Evolutionary conservation across 73 alveolate species (phyloP), one percentile per base, ranked within the genome.

Genomic region (Paramecium tetraurelia): DNA sequence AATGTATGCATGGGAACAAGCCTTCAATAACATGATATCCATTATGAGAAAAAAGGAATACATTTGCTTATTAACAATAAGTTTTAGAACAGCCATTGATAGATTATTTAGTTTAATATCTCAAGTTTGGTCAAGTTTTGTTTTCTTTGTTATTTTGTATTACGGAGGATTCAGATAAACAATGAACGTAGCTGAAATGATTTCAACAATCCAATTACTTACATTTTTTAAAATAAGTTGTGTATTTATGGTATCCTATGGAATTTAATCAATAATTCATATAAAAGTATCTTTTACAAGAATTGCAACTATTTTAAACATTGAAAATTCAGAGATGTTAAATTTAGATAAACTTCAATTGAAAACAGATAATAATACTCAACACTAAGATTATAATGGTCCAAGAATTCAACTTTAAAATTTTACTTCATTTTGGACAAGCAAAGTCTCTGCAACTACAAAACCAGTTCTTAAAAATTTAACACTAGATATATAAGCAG

Each of bases 401-500:
- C 70, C 70, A n/a, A 41, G 44, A 38, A 44, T 80, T 20, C 7
- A 80, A 80, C n/a, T 80, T 9, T 27, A 80, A 41, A 80, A 80
- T 20, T 80, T 80, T 63, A 18, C 90, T 8, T 59, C 90, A 7
- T 80, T 12, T 48, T 80, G 90, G 90, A 41, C 44, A 20, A 46
- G 57, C 40, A 20, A 41, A 36, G 46, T 43, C 2, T 44, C 14
- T 33, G 59, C 36, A 4, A 43, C 40, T 14, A 29, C 57, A 43
- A 72, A 72, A 36, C 59, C 59, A 20, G 59, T 33, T 9, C 41
- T 31, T 85, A 89, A 85, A 94, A 92, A 90, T 41, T 50, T 90
- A 92, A 95, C 89, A 96, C 88, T 85, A 90, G 83, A 86, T 8
- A 96, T 98, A 8, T 86, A 96, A 80, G 93, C 94, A 57, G 98